Conservation (phyloP, 2,329 filamentous ascomycete species). For the Didymella pinodella region DNA sequence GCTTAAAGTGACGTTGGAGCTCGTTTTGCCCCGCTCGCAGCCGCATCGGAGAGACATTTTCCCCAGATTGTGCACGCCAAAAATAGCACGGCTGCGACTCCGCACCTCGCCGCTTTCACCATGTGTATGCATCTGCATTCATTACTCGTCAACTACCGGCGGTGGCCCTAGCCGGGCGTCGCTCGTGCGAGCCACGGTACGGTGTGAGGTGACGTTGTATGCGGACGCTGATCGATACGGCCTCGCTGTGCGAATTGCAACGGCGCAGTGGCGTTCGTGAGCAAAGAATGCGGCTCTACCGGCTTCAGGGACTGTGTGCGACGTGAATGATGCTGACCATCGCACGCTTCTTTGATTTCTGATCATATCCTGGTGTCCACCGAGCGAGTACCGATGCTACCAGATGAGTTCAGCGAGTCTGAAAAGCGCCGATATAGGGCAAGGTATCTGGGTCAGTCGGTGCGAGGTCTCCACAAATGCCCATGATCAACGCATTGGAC, state of each 20-base stretch:
- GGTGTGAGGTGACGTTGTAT: constrained; percentile 3
- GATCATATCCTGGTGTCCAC: neutral
- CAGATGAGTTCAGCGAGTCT: neutral
- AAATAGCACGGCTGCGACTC: constrained; percentile 8
- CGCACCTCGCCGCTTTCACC: neutral
- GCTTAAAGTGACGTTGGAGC: constrained; percentile 12
- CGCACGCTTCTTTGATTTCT: neutral
- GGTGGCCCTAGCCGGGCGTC: neutral
- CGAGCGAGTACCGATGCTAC: neutral
- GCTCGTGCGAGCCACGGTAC: constrained; percentile 12
- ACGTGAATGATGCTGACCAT: constrained; percentile 2
- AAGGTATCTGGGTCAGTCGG: neutral
- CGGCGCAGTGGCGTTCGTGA: constrained; percentile 12
- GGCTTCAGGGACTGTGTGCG: constrained; percentile 9
- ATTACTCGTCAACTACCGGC: neutral
- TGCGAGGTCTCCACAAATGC: neutral
- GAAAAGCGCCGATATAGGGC: neutral
- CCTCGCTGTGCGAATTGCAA: constrained; percentile 6
- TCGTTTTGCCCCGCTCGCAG: constrained; percentile 13
- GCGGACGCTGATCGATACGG: neutral
- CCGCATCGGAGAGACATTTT: constrained; percentile 4
- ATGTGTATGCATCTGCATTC: neutral
- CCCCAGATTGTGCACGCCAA: constrained; percentile 6
- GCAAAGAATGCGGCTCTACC: constrained; percentile 8
- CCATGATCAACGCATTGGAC: neutral